Evolutionary conservation across 2,329 filamentous ascomycete genomes (phyloP), one percentile per base, ranked within the genome.

Genomic region (Aspergillus spinulosporus): DNA sequence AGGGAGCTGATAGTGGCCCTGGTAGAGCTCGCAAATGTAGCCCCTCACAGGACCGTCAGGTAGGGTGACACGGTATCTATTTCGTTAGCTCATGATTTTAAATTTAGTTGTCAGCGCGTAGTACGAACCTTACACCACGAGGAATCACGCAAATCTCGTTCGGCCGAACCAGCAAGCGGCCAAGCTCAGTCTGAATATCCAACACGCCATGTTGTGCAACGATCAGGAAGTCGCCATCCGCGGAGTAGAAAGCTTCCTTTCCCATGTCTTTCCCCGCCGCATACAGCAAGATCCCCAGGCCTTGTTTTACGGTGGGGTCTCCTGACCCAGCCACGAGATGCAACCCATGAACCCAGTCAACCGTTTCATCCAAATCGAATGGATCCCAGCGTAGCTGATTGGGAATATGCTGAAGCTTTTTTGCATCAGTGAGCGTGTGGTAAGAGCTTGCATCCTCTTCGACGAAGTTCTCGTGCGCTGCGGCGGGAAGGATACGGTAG

Each of bases 321-420:
- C 92, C 92, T 0, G 90, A 85, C 3, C 90, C 90, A 1, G 89
- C 90, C 8, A 96, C 80, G 15, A 92, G 80, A 58, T 88, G 85
- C 61, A 93, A 74, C 54, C 82, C 82, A 65, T 87, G 83, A 21
- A 88, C 84, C 85, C 85, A 89, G 65, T 88, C 85, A 2, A 84
- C 84, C 3, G 79, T 80, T 69, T 88, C 80, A 61, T 90, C 85
- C 48, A 92, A 78, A 64, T 91, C 86, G 68, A 91, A 90, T 2
- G 85, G 87, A 62, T 89, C 86, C 90, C 90, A 94, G 62, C 89
- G 84, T 31, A 93, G 79, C 72, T 93, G 89, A 68, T 92, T 92
- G 3, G 90, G 90, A 49, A 92, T 88, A 64, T 90, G 86, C 64
- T 88, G 85, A 63, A 90, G 81, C 67, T 83, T 83, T 36, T 71